Percentiles rank a stretch among this genome's conserved stretches.
Evolutionary conservation across 2,329 filamentous ascomycete genomes (phyloP).

Genomic region (Colletotrichum euphorbiae): DNA sequence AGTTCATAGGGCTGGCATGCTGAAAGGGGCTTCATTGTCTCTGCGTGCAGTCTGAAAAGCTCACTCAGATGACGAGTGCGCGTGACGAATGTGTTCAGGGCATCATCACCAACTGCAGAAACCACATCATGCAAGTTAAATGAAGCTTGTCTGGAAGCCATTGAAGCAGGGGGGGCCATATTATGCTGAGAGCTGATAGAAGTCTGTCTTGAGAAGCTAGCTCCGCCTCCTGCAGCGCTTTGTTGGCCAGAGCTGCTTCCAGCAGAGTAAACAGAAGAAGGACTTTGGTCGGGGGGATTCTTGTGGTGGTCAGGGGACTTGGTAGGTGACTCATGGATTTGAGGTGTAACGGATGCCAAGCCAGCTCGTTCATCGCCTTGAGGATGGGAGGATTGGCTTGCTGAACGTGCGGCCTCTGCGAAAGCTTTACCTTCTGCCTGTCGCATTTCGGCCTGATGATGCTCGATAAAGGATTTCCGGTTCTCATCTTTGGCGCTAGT

Average conservation of each 20-base stretch:
- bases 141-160: conserved; percentile 46
- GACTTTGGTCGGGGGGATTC: conserved; percentile 54
- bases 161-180: conserved; percentile 45
- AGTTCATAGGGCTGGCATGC: conserved; percentile 74
- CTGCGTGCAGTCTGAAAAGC: conserved; percentile 82
- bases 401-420: conserved; percentile 60
- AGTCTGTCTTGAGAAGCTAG: conserved; percentile 37
- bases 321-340: conserved; percentile 42
- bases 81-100: conserved; percentile 75
- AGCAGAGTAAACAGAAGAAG: conserved; percentile 47
- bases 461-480: conserved; percentile 68
- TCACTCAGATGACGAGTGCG: conserved; percentile 80
- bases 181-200: conserved; percentile 37
- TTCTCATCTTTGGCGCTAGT: conserved; percentile 61
- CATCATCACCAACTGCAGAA: conserved; percentile 68
- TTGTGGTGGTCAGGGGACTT: conserved; percentile 42
- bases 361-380: conserved; percentile 44
- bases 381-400: conserved; percentile 44
- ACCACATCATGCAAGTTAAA: conserved; percentile 57
- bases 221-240: neutral
- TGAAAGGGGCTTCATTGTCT: conserved; percentile 75
- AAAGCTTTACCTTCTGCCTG: conserved; percentile 70
- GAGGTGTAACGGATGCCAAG: conserved; percentile 45
- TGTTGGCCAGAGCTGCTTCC: conserved; percentile 34
- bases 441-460: conserved; percentile 70